Evolutionary conservation across 202 grass and related monocot genomes (phyloP).

Genomic region (Carex sylvatica): DNA sequence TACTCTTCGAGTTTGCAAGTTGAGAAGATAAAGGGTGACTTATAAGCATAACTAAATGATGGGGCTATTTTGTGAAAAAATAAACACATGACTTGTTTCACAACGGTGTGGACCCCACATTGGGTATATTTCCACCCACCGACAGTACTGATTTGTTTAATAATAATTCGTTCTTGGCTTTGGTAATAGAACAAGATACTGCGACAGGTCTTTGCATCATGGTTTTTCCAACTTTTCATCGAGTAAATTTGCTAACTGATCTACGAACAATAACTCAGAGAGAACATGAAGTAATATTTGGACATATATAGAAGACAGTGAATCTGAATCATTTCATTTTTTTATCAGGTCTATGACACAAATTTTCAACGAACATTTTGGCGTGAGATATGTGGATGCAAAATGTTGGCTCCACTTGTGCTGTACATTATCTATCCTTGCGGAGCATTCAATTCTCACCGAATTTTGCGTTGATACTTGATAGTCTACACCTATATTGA

Average conservation of each 20-base stretch:
- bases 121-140: slow-evolving; percentile 35
- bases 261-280: neutral
- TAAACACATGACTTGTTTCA: neutral
- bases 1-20: neutral
- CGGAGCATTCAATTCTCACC: slow-evolving; percentile 3
- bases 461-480: neutral
- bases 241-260: too few species aligned
- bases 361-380: slow-evolving; percentile 12
- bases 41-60: slow-evolving; percentile 26
- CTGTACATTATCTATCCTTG: neutral
- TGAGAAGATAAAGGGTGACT: slow-evolving; percentile 8
- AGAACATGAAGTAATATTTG: slow-evolving; percentile 5
- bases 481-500: neutral
- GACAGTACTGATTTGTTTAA: slow-evolving; percentile 24
- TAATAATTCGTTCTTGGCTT: neutral
- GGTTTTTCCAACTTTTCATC: neutral
- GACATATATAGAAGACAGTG: neutral
- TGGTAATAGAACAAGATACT: slow-evolving; percentile 7
- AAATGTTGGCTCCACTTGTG: neutral
- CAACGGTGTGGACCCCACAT: slow-evolving; percentile 24
- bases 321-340: slow-evolving; percentile 22
- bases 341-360: slow-evolving; percentile 2
- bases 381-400: neutral
- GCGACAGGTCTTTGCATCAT: neutral
- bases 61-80: slow-evolving; percentile 18